Conservation (phyloP, 2,329 filamentous ascomycete genomes). For the Nigrospora oryzae region DNA sequence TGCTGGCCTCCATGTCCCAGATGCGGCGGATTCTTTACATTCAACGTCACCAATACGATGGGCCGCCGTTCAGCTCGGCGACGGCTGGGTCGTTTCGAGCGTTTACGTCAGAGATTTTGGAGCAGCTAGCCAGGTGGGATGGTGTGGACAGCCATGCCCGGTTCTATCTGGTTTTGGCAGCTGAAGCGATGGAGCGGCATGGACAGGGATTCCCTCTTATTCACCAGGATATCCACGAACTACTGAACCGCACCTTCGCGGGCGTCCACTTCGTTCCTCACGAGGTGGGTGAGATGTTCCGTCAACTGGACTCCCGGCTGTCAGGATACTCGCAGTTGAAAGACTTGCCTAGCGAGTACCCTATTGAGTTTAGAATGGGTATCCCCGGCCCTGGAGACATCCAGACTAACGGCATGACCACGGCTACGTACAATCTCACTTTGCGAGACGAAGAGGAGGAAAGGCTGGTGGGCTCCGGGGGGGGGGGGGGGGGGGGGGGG, state of each 20-base stretch:
- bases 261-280: not conserved
- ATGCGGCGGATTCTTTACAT: conserved; percentile 1
- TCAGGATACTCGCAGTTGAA: not conserved
- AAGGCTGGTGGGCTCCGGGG: no score
- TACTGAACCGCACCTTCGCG: not conserved
- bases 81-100: conserved; percentile 1
- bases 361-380: not conserved
- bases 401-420: not conserved
- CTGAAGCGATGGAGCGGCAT: conserved; percentile 1
- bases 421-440: not conserved
- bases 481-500: no score
- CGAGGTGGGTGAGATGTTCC: not conserved
- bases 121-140: not conserved
- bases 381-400: not conserved
- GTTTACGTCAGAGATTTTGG: not conserved
- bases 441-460: no score
- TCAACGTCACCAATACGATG: conserved; percentile 1
- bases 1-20: conserved; percentile 1
- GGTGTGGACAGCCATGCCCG: not conserved
- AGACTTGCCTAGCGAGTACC: not conserved
- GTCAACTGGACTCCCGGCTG: not conserved
- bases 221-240: not conserved
- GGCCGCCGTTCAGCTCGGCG: conserved; percentile 1
- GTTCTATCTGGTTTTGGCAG: conserved; percentile 1
- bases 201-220: not conserved